These are phyloP conservation scores for Arctostaphylos glauca DNA, from an alignment of 148 eudicot species.

Conservation along the genomic window DNA sequence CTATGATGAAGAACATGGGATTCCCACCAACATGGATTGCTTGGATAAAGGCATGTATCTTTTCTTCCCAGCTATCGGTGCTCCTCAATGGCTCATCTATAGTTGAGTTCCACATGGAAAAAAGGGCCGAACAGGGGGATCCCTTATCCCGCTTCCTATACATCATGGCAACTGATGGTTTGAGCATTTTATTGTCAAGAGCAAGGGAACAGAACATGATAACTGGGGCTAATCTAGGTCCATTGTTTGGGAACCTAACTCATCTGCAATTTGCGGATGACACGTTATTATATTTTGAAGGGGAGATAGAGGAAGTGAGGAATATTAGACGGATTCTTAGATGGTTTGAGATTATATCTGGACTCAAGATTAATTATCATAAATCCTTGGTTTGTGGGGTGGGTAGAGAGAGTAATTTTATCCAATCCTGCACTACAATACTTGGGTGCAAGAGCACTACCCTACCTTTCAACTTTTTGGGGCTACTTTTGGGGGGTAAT, in stretches of 20 bases:
- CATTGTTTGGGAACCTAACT: neutral
- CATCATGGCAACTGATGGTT: neutral
- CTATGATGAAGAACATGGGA: too few species aligned
- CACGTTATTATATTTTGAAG: neutral
- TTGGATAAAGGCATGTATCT: too few species aligned
- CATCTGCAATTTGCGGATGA: neutral
- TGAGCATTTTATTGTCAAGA: neutral
- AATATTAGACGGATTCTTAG: too few species aligned
- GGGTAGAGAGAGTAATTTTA: neutral
- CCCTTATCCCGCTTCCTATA: neutral
- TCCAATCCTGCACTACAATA: neutral
- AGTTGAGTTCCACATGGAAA: neutral
- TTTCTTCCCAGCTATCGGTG: too few species aligned
- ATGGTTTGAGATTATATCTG: neutral
- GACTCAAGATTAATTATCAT: neutral
- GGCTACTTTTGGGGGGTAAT: neutral
- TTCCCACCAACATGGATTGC: too few species aligned
- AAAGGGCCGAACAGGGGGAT: neutral
- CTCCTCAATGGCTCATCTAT: neutral
- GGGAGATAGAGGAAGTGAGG: neutral
- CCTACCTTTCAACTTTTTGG: neutral
- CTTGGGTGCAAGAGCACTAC: neutral
- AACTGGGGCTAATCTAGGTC: neutral
- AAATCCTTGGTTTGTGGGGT: neutral
- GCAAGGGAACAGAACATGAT: too few species aligned